Base-by-base conservation (phyloP, 2,329 filamentous ascomycete genomes). In the Trichoderma pleuroti region DNA sequence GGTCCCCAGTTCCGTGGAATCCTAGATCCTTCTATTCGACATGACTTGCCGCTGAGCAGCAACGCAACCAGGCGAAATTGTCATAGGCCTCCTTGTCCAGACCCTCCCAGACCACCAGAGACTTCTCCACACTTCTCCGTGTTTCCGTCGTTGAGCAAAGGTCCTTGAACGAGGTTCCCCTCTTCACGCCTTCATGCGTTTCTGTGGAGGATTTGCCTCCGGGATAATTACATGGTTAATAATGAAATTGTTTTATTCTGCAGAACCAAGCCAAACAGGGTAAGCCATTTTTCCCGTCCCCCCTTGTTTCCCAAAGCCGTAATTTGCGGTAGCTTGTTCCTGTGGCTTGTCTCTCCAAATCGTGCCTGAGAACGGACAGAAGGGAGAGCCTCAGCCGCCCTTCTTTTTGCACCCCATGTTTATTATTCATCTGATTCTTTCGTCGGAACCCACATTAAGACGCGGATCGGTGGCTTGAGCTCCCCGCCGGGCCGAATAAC, bases 401-500 rank as follows among this genome's bases (percentile, higher is more conserved):
- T 16, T 8, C 16, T 42, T 16, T 36, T 14, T 42, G 46, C 36
- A 68, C 46, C 46, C 46, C n/a, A 52, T 52, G 46, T 52, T 52
- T 3, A 49, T 52, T 30, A 26, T 60, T 34, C 34, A 10, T 34
- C 32, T 59, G 56, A 30, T 59, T 61, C 21, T 18, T 39, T 11
- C 26, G 12, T 14, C 18, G 11, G 21, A 65, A 68, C 54, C 65
- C 65, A 60, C 65, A 60, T 59, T 14, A 34, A 68, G 34, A 28
- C 36, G 36, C 65, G 54, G 65, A 68, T 68, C 65, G 26, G 52
- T 68, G 65, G 65, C 65, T 60, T 60, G 54, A 18, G n/a, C 56
- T 60, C 65, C 65, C 65, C 65, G 65, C 65, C 65, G 65, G 65
- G 54, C 65, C 65, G 65, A 68, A 59, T 60, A 39, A 49, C 63